Evolutionary conservation across 305 asterid species (phyloP).

Genomic region (Fraxinus velutina): DNA sequence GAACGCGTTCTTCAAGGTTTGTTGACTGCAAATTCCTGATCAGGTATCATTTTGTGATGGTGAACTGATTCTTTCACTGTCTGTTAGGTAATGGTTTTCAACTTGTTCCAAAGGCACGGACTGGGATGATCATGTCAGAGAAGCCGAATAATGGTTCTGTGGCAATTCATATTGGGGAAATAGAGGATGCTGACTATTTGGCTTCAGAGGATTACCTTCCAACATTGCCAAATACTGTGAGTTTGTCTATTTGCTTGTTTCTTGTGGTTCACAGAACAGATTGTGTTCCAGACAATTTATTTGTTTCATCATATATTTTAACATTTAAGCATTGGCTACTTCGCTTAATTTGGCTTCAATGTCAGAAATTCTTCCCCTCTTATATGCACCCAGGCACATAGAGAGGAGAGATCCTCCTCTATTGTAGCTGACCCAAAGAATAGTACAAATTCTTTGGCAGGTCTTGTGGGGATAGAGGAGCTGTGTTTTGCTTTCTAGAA

Average conservation of each 20-base stretch:
- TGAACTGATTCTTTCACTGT: constrained; percentile 28
- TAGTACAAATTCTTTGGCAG: background rate
- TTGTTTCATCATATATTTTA: background rate
- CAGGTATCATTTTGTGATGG: constrained; percentile 6
- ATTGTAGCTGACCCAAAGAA: background rate
- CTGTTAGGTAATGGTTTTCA: constrained; percentile 59
- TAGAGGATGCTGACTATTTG: constrained; percentile 59
- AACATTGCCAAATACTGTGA: constrained; percentile 88
- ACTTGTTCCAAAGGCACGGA: constrained; percentile 53
- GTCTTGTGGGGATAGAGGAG: background rate
- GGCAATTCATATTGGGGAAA: constrained; percentile 81
- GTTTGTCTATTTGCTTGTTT: constrained; percentile 27
- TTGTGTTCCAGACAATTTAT: constrained; percentile 17
- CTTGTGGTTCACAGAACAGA: constrained; percentile 15
- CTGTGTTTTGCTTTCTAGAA: background rate
- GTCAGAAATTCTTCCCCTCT: background rate
- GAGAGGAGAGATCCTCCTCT: background rate
- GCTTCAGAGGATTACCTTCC: constrained; percentile 85
- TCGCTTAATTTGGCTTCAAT: background rate
- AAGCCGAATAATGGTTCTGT: constrained; percentile 81
- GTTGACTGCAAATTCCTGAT: constrained; percentile 25
- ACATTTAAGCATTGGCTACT: background rate
- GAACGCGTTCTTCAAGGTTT: constrained; percentile 80
- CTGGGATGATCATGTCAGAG: constrained; percentile 91
- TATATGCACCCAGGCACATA: background rate